A percentile compares a stretch with the other conserved stretches of the same genome.
Conservation (phyloP, 2,329 filamentous ascomycete species). For the Sporothrix dimorphospora region DNA sequence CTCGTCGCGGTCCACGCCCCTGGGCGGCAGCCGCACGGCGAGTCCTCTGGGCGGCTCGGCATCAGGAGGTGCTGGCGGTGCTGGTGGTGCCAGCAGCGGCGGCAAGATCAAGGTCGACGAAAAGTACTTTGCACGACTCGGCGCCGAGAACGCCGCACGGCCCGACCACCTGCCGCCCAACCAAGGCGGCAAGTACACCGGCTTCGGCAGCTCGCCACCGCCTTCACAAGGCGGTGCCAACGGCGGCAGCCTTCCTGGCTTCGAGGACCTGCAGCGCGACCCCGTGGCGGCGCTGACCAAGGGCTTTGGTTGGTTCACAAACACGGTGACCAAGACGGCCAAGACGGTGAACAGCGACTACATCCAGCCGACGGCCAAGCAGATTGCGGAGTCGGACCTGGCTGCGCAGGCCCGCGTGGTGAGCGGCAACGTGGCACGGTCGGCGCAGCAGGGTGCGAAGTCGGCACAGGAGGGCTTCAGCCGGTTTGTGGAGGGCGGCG, state of each 20-base stretch:
- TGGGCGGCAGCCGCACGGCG: constrained; percentile 36
- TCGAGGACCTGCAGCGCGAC: constrained; percentile 91
- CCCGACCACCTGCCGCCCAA: constrained; percentile 76
- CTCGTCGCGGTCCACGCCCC: constrained; percentile 30
- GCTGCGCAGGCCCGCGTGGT: constrained; percentile 66
- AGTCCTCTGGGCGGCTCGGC: constrained; percentile 32
- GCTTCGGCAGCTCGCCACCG: constrained; percentile 80
- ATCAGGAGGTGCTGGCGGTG: not conserved
- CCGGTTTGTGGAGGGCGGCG: constrained; percentile 81
- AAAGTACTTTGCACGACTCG: constrained; percentile 85
- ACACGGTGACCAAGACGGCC: constrained; percentile 84
- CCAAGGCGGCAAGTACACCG: constrained; percentile 89
- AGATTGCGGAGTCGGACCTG: constrained; percentile 81
- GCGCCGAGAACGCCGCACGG: constrained; percentile 77
- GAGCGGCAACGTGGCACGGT: constrained; percentile 67
- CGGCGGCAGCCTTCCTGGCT: constrained; percentile 60
- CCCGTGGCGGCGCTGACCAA: constrained; percentile 86
- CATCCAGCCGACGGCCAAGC: constrained; percentile 89
- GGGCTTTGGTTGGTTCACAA: constrained; percentile 92
- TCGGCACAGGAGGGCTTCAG: constrained; percentile 79
- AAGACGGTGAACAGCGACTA: constrained; percentile 90
- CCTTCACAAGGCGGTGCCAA: constrained; percentile 47
- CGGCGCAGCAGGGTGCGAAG: constrained; percentile 70
- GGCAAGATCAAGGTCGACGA: constrained; percentile 72
- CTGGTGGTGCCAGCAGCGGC: constrained; percentile 32